These are phyloP conservation scores for Cystobasidiaceae sp. DNA, from an alignment of 1,284 basidiomycete species.

Conservation along the genomic window DNA sequence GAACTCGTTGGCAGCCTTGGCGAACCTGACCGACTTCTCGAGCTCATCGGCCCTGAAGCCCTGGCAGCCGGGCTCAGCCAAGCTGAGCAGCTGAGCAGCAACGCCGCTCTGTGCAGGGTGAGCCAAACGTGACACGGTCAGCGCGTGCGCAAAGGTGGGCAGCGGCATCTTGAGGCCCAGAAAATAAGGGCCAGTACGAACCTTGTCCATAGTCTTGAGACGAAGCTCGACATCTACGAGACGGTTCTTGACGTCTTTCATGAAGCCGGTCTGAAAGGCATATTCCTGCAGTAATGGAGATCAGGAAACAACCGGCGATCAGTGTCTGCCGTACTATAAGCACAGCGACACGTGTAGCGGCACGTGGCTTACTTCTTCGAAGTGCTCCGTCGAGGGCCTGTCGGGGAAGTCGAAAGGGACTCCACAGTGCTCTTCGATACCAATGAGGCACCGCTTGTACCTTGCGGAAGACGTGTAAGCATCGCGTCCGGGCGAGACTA, in stretches of 20 bases:
- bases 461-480: no score
- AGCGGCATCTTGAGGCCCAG: no score
- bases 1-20: slow-evolving; percentile 1
- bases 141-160: no score
- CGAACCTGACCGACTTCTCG: not conserved
- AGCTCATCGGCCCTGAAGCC: slow-evolving; percentile 3
- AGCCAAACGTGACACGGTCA: not conserved
- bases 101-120: not conserved
- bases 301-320: no score
- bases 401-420: not conserved
- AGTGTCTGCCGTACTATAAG: no score
- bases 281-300: not conserved
- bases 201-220: slow-evolving; percentile 1
- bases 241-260: not conserved
- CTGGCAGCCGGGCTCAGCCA: not conserved
- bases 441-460: not conserved
- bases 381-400: not conserved
- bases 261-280: not conserved
- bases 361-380: not conserved
- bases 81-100: not conserved
- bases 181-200: not conserved
- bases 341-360: not conserved
- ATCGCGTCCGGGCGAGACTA: no score
- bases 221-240: not conserved
- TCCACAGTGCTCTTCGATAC: not conserved